phyloP scores from a whole-genome alignment of 225 moss, liverwort and hornwort species.

The Pseudoscleropodium purum region DNA sequence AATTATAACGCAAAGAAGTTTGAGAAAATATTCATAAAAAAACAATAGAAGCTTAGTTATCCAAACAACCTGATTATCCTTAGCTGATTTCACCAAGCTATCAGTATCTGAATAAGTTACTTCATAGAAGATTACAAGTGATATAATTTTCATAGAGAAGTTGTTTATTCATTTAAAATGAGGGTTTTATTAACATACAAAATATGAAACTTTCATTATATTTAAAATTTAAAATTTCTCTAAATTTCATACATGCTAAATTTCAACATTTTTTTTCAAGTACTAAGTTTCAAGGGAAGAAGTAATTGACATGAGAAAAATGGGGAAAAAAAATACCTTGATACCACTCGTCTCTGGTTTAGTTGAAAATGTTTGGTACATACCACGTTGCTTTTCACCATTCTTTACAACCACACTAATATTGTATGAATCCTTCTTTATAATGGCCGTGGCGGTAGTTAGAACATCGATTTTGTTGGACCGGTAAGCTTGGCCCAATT shows the following conservation, averaged over 20 bases:
- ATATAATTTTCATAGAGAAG: not conserved
- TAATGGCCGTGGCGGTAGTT: not conserved
- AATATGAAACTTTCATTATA: not conserved
- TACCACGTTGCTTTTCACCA: not conserved
- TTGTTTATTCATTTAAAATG: not conserved
- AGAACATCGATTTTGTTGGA: constrained; percentile 36
- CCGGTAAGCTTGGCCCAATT: constrained; percentile 23
- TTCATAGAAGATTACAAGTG: not conserved
- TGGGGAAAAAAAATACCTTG: not conserved
- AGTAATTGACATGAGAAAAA: not conserved
- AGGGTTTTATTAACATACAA: too few relatives aligned
- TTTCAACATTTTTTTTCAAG: not conserved
- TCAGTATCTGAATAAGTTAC: too few relatives aligned
- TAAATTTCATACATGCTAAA: not conserved
- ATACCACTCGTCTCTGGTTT: not conserved
- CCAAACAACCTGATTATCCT: not conserved
- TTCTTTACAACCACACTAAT: constrained; percentile 38
- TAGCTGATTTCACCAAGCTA: not conserved
- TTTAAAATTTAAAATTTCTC: too few relatives aligned
- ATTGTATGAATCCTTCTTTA: not conserved
- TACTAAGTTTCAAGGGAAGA: too few relatives aligned
- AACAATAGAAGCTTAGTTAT: not conserved
- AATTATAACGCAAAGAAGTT: not conserved
- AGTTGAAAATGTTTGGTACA: too few relatives aligned
- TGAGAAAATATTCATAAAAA: not conserved